Evolutionary conservation across 2,329 filamentous ascomycete genomes (phyloP).

Genomic region (Cladosporium sp.): DNA sequence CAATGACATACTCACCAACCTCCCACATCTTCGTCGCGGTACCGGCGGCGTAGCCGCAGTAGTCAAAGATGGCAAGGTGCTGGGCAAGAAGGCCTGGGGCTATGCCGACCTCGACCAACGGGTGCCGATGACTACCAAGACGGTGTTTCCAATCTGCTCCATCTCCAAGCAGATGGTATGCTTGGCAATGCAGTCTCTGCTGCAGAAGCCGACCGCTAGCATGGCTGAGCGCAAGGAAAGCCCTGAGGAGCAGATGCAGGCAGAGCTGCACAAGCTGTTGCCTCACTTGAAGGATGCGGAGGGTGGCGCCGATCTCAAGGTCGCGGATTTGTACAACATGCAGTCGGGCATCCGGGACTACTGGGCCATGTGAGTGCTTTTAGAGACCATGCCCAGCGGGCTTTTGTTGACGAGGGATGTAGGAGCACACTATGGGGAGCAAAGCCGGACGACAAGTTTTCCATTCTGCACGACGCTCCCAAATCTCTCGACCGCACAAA

Average conservation of each 20-base stretch:
- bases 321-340: constrained; percentile 38
- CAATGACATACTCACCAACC: constrained; percentile 8
- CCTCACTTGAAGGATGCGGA: constrained; percentile 21
- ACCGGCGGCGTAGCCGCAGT: constrained; percentile 43
- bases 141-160: constrained; percentile 43
- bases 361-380: constrained; percentile 5
- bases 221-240: constrained; percentile 20
- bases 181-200: constrained; percentile 34
- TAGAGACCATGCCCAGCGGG: neutral
- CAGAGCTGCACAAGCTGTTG: constrained; percentile 30
- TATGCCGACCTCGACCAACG: constrained; percentile 40
- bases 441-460: constrained; percentile 37
- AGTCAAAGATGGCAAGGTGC: constrained; percentile 40
- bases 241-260: constrained; percentile 19
- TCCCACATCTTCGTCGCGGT: constrained; percentile 27
- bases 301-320: constrained; percentile 27
- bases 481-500: constrained; percentile 26
- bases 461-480: constrained; percentile 32
- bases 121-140: constrained; percentile 35
- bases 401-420: neutral
- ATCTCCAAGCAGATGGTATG: constrained; percentile 47
- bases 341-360: constrained; percentile 4
- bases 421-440: constrained; percentile 41
- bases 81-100: constrained; percentile 40
- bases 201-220: constrained; percentile 30